Evolutionary conservation across 345 rosid species (phyloP).

Genomic region (Gossypium turneri): DNA sequence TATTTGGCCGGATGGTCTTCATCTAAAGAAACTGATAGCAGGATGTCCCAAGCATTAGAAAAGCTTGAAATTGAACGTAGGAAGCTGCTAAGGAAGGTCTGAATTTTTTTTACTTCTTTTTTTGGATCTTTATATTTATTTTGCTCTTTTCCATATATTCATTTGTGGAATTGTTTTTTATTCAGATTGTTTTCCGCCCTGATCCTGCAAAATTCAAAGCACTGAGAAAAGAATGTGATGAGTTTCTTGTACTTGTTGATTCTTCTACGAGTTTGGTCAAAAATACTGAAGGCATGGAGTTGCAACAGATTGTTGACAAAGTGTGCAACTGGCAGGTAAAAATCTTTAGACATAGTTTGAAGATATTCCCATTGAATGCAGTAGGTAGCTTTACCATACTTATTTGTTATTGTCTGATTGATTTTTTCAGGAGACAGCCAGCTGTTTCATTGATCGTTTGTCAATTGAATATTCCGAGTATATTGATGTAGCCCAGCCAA

Average conservation of each 20-base stretch:
- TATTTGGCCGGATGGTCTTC: slow-evolving; percentile 61
- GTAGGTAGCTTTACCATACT: slow-evolving; percentile 2
- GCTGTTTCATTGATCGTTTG: slow-evolving; percentile 52
- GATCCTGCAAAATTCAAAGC: slow-evolving; percentile 57
- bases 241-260: slow-evolving; percentile 47
- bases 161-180: slow-evolving; percentile 14
- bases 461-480: slow-evolving; percentile 61
- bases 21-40: slow-evolving; percentile 40
- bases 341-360: neutral
- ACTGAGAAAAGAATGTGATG: slow-evolving; percentile 58
- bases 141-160: neutral
- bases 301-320: slow-evolving; percentile 47
- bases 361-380: neutral
- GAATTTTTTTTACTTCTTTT: neutral
- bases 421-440: slow-evolving; percentile 65
- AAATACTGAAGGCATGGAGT: slow-evolving; percentile 38
- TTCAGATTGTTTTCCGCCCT: slow-evolving; percentile 77
- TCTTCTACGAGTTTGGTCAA: slow-evolving; percentile 38
- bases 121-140: neutral
- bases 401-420: slow-evolving; percentile 19
- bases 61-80: slow-evolving; percentile 50
- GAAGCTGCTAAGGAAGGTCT: slow-evolving; percentile 64
- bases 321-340: slow-evolving; percentile 83
- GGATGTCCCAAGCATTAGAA: slow-evolving; percentile 34
- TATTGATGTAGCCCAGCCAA: slow-evolving; percentile 70